A percentile compares a stretch with the other conserved stretches of the same genome.
phyloP scores from a whole-genome alignment of 164 flowering plant species.

The Platanus orientalis region DNA sequence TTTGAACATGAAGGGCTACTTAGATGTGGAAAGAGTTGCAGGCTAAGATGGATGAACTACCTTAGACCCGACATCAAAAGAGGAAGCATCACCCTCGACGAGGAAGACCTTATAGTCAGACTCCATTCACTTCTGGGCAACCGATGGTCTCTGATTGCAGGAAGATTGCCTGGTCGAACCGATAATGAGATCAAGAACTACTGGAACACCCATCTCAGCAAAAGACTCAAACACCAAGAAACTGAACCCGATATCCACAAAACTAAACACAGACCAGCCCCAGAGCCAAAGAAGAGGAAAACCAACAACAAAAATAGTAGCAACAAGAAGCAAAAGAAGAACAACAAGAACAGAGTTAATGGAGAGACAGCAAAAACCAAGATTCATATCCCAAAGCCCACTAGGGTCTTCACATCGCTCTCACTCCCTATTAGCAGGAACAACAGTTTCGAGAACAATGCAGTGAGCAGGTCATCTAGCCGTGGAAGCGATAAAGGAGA shows the following conservation, averaged over 20 bases:
- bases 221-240: constrained; percentile 32
- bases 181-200: constrained; percentile 75
- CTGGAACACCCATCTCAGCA: constrained; percentile 66
- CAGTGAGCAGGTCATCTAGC: neutral
- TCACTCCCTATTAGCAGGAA: constrained; percentile 7
- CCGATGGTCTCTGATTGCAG: constrained; percentile 71
- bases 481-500: constrained; percentile 11
- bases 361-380: constrained; percentile 1
- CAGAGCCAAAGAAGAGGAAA: constrained; percentile 15
- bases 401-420: constrained; percentile 13
- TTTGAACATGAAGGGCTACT: constrained; percentile 33
- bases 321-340: constrained; percentile 7
- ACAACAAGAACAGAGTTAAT: constrained; percentile 2
- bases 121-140: constrained; percentile 56
- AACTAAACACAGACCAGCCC: constrained; percentile 4
- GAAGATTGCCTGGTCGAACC: constrained; percentile 69
- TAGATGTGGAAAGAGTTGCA: constrained; percentile 69
- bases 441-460: constrained; percentile 1
- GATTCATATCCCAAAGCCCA: constrained; percentile 16
- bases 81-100: constrained; percentile 56
- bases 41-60: constrained; percentile 69
- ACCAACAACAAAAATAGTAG: constrained; percentile 7
- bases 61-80: constrained; percentile 58
- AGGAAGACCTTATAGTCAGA: constrained; percentile 59
- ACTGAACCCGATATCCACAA: constrained; percentile 32